phyloP scores from a whole-genome alignment of 176 grass and related monocot species.

The Ensete ventricosum region DNA sequence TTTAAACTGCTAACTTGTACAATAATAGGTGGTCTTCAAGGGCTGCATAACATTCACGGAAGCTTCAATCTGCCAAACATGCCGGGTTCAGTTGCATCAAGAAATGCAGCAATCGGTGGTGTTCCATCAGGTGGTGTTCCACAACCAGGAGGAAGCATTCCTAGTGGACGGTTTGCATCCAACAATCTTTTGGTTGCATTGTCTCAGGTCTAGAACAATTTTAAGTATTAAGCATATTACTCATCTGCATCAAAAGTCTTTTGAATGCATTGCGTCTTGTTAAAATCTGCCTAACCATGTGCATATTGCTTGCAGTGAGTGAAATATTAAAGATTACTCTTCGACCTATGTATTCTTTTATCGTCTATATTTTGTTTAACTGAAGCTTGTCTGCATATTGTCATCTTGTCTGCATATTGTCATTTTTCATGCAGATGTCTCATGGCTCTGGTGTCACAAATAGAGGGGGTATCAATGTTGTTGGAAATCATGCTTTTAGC shows the following conservation, averaged over 20 bases:
- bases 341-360: background rate
- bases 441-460: slow-evolving; percentile 62
- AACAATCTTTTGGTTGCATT: slow-evolving; percentile 79
- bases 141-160: slow-evolving; percentile 72
- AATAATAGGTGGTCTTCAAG: slow-evolving; percentile 32
- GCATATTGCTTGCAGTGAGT: background rate
- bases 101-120: slow-evolving; percentile 71
- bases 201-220: slow-evolving; percentile 61
- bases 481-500: slow-evolving; percentile 62
- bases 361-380: background rate
- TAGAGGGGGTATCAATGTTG: slow-evolving; percentile 75
- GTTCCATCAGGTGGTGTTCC: slow-evolving; percentile 79
- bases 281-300: background rate
- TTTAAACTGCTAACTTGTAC: background rate
- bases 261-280: background rate
- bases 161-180: slow-evolving; percentile 68
- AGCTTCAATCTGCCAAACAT: slow-evolving; percentile 79
- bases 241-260: no score
- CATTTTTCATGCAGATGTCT: slow-evolving; percentile 51
- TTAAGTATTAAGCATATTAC: slow-evolving; percentile 9
- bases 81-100: slow-evolving; percentile 63
- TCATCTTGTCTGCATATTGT: background rate
- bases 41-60: slow-evolving; percentile 76
- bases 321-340: background rate
- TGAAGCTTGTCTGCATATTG: background rate